Evolutionary conservation across 106 monocot genomes (phyloP), one percentile per base, ranked within the genome.

Genomic region (Dendrobium chrysotoxum): DNA sequence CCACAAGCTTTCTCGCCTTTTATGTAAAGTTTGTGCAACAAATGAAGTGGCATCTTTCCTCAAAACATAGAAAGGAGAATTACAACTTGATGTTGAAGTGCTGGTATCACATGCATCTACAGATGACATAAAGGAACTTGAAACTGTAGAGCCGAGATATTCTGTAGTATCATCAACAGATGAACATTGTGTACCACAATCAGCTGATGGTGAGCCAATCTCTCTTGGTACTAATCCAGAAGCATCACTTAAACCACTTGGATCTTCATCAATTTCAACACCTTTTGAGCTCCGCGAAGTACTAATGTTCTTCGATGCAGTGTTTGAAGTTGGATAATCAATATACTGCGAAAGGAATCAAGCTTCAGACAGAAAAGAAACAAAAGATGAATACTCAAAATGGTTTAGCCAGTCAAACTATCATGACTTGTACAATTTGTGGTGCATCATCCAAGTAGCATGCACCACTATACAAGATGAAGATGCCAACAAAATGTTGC

Each of bases 1-100:
- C 94, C 97, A 98, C 77, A 98, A 78, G 87, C 95, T 95, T 84
- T 85, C 92, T 77, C 91, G 85, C 53, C 97, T 94, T 91, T 86
- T 92, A 57, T 91, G 86, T 67, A 98, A 35, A 57, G 89, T 86
- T 80, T 87, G 84, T 46, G 92, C 83, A 84, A 98, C 92, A 88
- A 84, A 88, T 79, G 82, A 72, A 75, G 90, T 84, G 31, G 97
- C 85, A 81, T 95, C 94, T 86, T 88, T 95, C 77, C 97, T 92
- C 81, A 98, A 58, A 73, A 88, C 89, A 81, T 91, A 85, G 80
- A 94, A 94, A 21, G 97, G 91, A 20, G 94, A 94, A 83, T 42
- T 46, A 70, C 66, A 82, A 46, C 79, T 84, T 77, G 86, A 80
- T 75, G 80, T 47, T 53, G 75, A 55, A 83, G 31, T 55, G 79